Percentiles rank a stretch among this genome's conserved stretches.
phyloP scores from a whole-genome alignment of 2,329 filamentous ascomycete species.

The Claviceps pusilla region DNA sequence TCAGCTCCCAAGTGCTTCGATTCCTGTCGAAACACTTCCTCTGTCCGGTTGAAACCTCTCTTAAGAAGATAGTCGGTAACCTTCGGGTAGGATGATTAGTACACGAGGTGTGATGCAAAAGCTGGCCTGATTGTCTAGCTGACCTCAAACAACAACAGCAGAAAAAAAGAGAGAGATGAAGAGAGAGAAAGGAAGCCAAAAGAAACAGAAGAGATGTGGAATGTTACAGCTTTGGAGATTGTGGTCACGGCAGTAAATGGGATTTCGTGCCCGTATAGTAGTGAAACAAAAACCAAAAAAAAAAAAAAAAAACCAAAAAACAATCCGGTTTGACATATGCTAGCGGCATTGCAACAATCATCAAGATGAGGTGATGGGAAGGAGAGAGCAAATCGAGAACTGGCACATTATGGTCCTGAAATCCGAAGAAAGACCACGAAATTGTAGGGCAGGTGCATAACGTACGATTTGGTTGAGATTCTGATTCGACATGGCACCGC shows the following conservation, averaged over 20 bases:
- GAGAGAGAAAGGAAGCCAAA: not conserved
- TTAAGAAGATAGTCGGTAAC: slow-evolving; percentile 92
- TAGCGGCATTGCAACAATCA: not conserved
- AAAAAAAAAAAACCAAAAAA: not conserved
- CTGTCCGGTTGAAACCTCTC: slow-evolving; percentile 83
- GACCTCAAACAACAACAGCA: too few species aligned
- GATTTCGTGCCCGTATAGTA: too few species aligned
- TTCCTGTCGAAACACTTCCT: slow-evolving; percentile 83
- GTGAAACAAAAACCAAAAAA: too few species aligned
- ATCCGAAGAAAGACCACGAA: not conserved
- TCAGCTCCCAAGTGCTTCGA: slow-evolving; percentile 70
- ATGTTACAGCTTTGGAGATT: not conserved
- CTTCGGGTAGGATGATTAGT: slow-evolving; percentile 19
- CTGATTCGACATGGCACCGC: slow-evolving; percentile 54
- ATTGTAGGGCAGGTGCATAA: slow-evolving; percentile 25
- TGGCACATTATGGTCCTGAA: not conserved
- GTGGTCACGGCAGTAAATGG: not conserved
- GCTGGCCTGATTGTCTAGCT: not conserved
- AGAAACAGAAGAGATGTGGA: too few species aligned
- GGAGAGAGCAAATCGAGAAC: not conserved
- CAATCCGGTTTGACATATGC: not conserved
- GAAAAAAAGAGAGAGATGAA: too few species aligned
- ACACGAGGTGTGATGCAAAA: not conserved
- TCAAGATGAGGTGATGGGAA: too few species aligned
- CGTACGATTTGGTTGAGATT: slow-evolving; percentile 94